Evolutionary conservation across 148 eudicot genomes (phyloP).

Genomic region (Amaranthus cruentus): DNA sequence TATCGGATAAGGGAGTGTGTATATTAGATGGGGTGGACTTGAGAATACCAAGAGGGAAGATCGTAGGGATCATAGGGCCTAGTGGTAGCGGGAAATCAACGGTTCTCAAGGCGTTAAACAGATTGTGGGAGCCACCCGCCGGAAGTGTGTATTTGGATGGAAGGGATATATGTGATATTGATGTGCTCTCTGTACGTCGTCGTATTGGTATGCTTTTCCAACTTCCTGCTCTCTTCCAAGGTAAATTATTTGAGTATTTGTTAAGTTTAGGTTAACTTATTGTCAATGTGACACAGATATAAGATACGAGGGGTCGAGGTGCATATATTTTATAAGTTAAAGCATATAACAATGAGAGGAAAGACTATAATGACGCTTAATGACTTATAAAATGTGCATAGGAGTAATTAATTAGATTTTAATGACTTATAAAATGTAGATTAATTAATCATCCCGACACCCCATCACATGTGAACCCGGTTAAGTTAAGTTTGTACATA

Average conservation of each 20-base stretch:
- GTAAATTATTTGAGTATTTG: background rate
- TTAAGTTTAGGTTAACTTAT: too few relatives aligned
- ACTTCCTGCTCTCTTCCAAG: slow-evolving; percentile 31
- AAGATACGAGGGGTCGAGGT: too few relatives aligned
- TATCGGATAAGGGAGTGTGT: slow-evolving; percentile 20
- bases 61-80: slow-evolving; percentile 33
- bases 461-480: too few relatives aligned
- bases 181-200: slow-evolving; percentile 33
- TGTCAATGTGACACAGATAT: too few relatives aligned
- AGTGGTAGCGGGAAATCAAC: slow-evolving; percentile 37
- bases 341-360: too few relatives aligned
- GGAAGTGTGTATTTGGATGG: slow-evolving; percentile 31
- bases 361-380: too few relatives aligned
- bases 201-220: slow-evolving; percentile 36
- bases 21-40: slow-evolving; percentile 28
- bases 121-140: slow-evolving; percentile 33
- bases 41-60: slow-evolving; percentile 27
- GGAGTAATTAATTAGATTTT: too few relatives aligned
- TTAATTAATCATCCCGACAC: too few relatives aligned
- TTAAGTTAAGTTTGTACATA: too few relatives aligned
- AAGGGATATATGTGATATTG: slow-evolving; percentile 23
- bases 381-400: too few relatives aligned
- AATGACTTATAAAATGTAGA: too few relatives aligned
- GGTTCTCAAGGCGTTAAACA: slow-evolving; percentile 26
- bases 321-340: too few relatives aligned